These are phyloP conservation scores for Solanum rostratum DNA, from an alignment of 257 asterid species.

Conservation along the genomic window DNA sequence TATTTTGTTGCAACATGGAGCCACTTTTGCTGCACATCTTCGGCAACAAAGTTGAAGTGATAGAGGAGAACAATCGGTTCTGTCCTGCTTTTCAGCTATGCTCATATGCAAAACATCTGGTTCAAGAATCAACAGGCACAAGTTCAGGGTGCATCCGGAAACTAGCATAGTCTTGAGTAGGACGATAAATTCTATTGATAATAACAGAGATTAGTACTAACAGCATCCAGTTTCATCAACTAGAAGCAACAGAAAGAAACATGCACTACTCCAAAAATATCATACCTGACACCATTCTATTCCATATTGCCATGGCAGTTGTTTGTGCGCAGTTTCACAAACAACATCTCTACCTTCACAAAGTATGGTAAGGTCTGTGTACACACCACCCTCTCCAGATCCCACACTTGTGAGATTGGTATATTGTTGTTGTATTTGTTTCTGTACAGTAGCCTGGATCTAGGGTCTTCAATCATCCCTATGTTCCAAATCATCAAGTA, in stretches of 20 bases:
- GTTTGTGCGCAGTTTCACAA: no score
- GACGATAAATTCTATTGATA: neutral
- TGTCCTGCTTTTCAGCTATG: neutral
- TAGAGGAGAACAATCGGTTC: neutral
- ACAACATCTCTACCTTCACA: no score
- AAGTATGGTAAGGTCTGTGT: no score
- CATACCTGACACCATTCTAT: neutral
- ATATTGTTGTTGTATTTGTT: neutral
- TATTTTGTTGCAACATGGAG: neutral
- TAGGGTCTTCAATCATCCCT: neutral
- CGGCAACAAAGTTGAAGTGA: no score
- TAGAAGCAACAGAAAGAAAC: neutral
- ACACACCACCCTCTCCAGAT: no score
- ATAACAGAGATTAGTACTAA: neutral
- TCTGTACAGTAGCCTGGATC: neutral
- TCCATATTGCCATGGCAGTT: neutral
- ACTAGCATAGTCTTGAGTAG: neutral
- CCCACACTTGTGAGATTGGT: no score
- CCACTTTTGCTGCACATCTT: neutral
- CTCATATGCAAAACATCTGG: neutral
- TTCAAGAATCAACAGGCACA: neutral
- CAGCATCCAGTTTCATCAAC: neutral
- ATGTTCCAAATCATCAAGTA: neutral
- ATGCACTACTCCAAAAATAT: neutral
- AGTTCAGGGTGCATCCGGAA: neutral